phyloP scores from a whole-genome alignment of 306 rosid species.

The Acacia crassicarpa region DNA sequence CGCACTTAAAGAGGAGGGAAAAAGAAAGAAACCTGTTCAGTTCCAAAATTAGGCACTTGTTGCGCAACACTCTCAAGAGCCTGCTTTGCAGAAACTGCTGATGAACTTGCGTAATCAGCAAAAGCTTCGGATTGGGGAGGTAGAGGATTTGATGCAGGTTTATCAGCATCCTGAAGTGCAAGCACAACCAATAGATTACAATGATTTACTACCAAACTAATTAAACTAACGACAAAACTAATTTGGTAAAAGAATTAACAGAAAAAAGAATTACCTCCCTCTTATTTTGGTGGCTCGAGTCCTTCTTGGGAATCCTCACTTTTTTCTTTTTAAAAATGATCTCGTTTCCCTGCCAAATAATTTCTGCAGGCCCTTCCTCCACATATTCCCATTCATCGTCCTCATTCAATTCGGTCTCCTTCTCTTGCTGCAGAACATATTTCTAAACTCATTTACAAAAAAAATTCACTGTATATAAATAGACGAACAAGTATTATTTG shows the following conservation, averaged over 20 bases:
- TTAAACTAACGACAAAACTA: not conserved
- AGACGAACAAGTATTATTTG: not conserved
- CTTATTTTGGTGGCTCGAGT: constrained; percentile 15
- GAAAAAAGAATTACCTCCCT: constrained; percentile 35
- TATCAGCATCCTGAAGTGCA: constrained; percentile 45
- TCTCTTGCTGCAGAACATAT: constrained; percentile 39
- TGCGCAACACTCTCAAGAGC: constrained; percentile 51
- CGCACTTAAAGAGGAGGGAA: not conserved
- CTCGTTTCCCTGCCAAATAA: constrained; percentile 88
- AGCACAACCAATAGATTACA: not conserved
- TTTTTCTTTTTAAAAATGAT: constrained; percentile 74
- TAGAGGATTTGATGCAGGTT: constrained; percentile 87
- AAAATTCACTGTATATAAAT: not conserved
- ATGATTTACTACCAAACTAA: not conserved
- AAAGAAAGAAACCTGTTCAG: constrained; percentile 62
- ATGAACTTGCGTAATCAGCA: constrained; percentile 36
- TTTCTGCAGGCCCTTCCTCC: constrained; percentile 74
- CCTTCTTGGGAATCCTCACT: constrained; percentile 54
- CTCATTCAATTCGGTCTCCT: constrained; percentile 28
- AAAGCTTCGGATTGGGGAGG: constrained; percentile 72
- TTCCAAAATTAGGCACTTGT: constrained; percentile 90
- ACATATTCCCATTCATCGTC: constrained; percentile 58
- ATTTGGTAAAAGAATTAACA: not conserved
- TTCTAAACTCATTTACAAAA: not conserved
- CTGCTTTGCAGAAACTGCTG: constrained; percentile 36